Percentiles rank a stretch among this genome's conserved stretches.
Conservation (phyloP, 2,329 filamentous ascomycete species). For the Pseudogymnoascus verrucosus region DNA sequence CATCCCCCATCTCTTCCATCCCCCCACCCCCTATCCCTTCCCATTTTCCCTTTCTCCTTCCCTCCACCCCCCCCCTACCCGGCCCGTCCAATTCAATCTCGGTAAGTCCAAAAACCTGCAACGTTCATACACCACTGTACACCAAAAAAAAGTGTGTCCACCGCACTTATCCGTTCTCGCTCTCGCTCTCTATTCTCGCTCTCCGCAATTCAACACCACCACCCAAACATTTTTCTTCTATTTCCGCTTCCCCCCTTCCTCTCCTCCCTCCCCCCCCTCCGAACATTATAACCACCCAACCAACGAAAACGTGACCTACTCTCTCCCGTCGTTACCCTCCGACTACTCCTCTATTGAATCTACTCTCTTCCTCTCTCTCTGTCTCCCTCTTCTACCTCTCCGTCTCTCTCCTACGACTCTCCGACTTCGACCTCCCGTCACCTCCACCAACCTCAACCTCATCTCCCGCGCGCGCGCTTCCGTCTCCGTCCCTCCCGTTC, state of each 20-base stretch:
- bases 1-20: background rate
- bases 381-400: constrained; percentile 6
- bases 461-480: constrained; percentile 18
- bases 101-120: background rate
- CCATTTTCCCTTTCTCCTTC: background rate
- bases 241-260: constrained; percentile 14
- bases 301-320: constrained; percentile 10
- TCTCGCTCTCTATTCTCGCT: constrained; percentile 12
- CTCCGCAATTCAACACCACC: constrained; percentile 17
- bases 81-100: background rate
- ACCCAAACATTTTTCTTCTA: constrained; percentile 15
- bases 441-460: constrained; percentile 13
- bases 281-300: background rate
- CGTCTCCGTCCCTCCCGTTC: constrained; percentile 16
- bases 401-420: constrained; percentile 12
- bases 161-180: background rate
- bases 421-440: constrained; percentile 16
- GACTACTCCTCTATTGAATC: constrained; percentile 21
- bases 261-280: constrained; percentile 11
- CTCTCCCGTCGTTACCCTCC: constrained; percentile 19
- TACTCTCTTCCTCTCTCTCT: constrained; percentile 16
- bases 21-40: background rate
- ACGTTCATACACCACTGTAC: background rate
- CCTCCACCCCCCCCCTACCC: background rate
- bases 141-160: background rate